Evolutionary conservation across 495 filamentous ascomycete species (phyloP).

Genomic region (Aspergillus leporis): DNA sequence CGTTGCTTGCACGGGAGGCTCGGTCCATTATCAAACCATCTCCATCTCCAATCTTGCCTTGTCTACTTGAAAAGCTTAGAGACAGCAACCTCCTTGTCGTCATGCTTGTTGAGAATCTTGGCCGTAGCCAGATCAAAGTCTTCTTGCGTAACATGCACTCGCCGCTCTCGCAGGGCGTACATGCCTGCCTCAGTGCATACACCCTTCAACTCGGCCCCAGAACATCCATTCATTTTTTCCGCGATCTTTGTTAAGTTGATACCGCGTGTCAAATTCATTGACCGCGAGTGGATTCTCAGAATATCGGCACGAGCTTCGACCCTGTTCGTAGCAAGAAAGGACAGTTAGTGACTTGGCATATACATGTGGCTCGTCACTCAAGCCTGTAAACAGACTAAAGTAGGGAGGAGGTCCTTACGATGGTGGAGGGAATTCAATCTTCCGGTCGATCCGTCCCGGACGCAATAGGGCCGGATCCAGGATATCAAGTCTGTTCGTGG

Average conservation of each 20-base stretch:
- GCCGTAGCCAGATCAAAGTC: slow-evolving; percentile 98
- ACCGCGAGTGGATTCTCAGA: slow-evolving; percentile 91
- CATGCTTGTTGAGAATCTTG: slow-evolving; percentile 99
- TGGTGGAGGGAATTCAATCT: slow-evolving; percentile 98
- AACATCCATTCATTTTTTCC: slow-evolving; percentile 99
- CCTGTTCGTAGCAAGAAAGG: slow-evolving; percentile 30
- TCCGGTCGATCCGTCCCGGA: slow-evolving; percentile 95
- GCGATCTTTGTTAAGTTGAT: slow-evolving; percentile 99
- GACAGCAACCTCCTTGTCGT: slow-evolving; percentile 92
- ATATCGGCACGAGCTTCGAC: slow-evolving; percentile 98
- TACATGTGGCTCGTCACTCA: neutral
- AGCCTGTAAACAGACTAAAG: neutral
- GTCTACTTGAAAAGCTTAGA: slow-evolving; percentile 90
- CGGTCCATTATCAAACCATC: neutral
- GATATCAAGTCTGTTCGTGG: slow-evolving; percentile 96
- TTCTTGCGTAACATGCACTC: slow-evolving; percentile 98
- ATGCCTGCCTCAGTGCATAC: slow-evolving; percentile 97
- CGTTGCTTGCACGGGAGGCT: slow-evolving; percentile 10
- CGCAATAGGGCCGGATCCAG: slow-evolving; percentile 92
- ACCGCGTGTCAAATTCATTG: slow-evolving; percentile 97
- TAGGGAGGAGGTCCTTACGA: slow-evolving; percentile 51
- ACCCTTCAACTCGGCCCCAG: slow-evolving; percentile 94
- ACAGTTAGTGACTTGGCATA: slow-evolving; percentile 14
- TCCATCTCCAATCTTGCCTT: neutral
- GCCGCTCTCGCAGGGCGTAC: slow-evolving; percentile 91